phyloP scores from a whole-genome alignment of 2,329 filamentous ascomycete genomes.

The Fonsecaea pedrosoi region DNA sequence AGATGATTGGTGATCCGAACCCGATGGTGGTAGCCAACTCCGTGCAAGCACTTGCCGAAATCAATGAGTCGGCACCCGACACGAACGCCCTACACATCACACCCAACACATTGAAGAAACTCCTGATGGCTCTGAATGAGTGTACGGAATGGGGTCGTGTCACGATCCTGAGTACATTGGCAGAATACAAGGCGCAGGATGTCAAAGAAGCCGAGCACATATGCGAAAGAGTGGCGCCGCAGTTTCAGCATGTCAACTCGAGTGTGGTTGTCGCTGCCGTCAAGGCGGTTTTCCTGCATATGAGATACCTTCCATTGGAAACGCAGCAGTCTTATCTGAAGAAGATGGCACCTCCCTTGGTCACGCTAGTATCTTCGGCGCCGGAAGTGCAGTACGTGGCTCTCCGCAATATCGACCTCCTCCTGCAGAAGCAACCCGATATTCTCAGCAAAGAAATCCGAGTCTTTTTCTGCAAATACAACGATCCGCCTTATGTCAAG shows the following conservation, averaged over 20 bases:
- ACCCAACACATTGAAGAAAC: constrained; percentile 84
- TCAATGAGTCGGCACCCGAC: constrained; percentile 86
- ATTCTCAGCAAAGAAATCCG: constrained; percentile 96
- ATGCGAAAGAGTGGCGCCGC: constrained; percentile 91
- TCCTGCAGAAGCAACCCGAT: constrained; percentile 93
- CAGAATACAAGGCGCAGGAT: constrained; percentile 85
- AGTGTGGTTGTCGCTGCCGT: constrained; percentile 97
- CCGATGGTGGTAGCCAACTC: constrained; percentile 99
- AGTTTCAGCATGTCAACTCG: constrained; percentile 98
- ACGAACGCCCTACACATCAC: constrained; percentile 86
- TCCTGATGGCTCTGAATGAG: constrained; percentile 94
- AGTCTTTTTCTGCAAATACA: constrained; percentile 99
- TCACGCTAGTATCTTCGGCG: constrained; percentile 92
- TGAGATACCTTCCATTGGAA: constrained; percentile 81
- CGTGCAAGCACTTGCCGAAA: constrained; percentile 91
- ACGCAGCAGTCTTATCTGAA: constrained; percentile 85
- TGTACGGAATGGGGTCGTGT: constrained; percentile 98
- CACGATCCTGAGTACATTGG: constrained; percentile 86
- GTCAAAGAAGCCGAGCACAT: constrained; percentile 97
- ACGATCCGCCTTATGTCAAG: constrained; percentile 96
- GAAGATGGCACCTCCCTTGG: constrained; percentile 97
- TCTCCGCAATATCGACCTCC: constrained; percentile 90
- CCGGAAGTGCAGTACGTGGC: constrained; percentile 99
- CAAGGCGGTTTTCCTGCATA: constrained; percentile 96
- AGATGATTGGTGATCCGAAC: constrained; percentile 95